phyloP scores from a whole-genome alignment of 2,329 filamentous ascomycete genomes.

The Coniochaeta hoffmannii region DNA sequence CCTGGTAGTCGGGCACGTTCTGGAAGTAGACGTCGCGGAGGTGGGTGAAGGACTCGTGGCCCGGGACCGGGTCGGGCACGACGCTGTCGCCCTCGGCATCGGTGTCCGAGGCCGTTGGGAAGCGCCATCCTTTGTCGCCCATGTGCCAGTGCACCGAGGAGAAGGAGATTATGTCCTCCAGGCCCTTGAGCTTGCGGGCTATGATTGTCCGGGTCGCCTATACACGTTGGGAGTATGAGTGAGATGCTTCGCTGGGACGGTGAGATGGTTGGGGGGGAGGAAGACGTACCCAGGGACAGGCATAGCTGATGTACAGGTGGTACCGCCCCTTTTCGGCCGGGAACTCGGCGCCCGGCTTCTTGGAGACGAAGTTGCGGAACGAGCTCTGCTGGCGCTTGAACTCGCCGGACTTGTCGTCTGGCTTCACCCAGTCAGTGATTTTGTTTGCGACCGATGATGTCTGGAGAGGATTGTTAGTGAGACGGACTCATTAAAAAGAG shows the following conservation, averaged over 20 bases:
- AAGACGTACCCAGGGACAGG: constrained; percentile 70
- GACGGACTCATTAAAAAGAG: background rate
- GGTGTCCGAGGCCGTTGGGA: constrained; percentile 55
- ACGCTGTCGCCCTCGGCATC: constrained; percentile 54
- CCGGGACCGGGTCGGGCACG: constrained; percentile 59
- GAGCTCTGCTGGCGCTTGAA: constrained; percentile 83
- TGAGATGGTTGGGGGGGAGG: background rate
- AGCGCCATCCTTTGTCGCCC: constrained; percentile 71
- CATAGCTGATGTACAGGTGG: constrained; percentile 91
- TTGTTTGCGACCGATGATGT: constrained; percentile 27
- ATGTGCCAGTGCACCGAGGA: constrained; percentile 94
- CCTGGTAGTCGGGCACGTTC: constrained; percentile 62
- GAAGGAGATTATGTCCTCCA: constrained; percentile 73
- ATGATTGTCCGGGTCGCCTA: constrained; percentile 81
- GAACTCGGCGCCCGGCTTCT: constrained; percentile 63
- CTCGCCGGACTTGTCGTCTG: constrained; percentile 72
- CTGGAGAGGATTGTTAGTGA: background rate
- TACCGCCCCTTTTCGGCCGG: constrained; percentile 84
- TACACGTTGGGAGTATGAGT: no score
- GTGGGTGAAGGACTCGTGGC: constrained; percentile 60
- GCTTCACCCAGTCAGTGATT: constrained; percentile 80
- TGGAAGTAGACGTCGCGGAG: constrained; percentile 76
- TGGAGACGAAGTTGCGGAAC: constrained; percentile 76
- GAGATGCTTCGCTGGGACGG: background rate
- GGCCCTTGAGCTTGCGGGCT: constrained; percentile 80